phyloP scores from a whole-genome alignment of 2,329 filamentous ascomycete species.

The Zymoseptoria pseudotritici region DNA sequence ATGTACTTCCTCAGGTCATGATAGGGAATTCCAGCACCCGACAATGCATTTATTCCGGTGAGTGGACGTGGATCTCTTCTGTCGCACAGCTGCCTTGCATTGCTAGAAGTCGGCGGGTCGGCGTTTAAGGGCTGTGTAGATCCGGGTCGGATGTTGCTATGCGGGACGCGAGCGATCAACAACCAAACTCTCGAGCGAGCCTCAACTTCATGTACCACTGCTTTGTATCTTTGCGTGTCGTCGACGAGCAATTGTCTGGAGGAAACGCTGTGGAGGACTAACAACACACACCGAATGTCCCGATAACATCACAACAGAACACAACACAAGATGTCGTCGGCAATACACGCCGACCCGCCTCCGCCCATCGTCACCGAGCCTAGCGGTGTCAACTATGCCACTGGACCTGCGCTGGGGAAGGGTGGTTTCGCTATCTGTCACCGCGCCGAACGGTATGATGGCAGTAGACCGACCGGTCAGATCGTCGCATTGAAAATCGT shows the following conservation, averaged over 20 bases:
- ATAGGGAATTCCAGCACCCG: background rate
- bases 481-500: slow-evolving; percentile 75
- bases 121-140: background rate
- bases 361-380: slow-evolving; percentile 58
- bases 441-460: slow-evolving; percentile 56
- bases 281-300: background rate
- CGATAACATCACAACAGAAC: background rate
- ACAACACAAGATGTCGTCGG: slow-evolving; percentile 21
- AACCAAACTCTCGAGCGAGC: background rate
- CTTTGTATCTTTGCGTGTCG: background rate
- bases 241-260: background rate
- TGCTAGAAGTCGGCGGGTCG: background rate
- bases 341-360: slow-evolving; percentile 45
- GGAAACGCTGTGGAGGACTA: background rate
- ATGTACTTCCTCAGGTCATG: slow-evolving; percentile 7
- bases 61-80: background rate
- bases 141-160: background rate
- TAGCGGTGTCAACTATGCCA: slow-evolving; percentile 64
- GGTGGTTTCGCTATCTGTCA: slow-evolving; percentile 80
- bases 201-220: background rate
- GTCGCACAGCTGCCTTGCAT: background rate
- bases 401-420: slow-evolving; percentile 68
- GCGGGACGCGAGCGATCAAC: background rate
- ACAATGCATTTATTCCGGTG: background rate
- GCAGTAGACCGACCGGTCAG: slow-evolving; percentile 51